Conservation (phyloP, 2,329 filamentous ascomycete genomes). For the Beauveria caledonica region DNA sequence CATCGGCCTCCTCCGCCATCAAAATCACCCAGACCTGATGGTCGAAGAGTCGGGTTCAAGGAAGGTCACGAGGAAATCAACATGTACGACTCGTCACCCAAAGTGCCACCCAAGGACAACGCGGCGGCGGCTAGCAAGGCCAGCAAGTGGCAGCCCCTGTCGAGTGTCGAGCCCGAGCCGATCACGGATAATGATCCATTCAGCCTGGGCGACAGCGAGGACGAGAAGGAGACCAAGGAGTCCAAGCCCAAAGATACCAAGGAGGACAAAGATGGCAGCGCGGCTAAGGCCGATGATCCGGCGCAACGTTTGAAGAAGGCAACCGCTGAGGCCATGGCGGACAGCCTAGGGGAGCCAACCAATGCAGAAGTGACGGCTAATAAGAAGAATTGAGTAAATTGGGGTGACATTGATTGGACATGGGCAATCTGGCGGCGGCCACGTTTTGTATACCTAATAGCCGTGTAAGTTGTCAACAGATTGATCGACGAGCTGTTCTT, state of each 20-base stretch:
- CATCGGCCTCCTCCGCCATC: slow-evolving; percentile 61
- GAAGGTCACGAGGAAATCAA: slow-evolving; percentile 68
- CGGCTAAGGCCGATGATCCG: slow-evolving; percentile 43
- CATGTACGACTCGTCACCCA: slow-evolving; percentile 61
- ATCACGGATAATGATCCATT: slow-evolving; percentile 92
- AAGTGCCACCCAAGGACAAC: slow-evolving; percentile 43
- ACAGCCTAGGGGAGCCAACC: slow-evolving; percentile 38
- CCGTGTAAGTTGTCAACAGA: slow-evolving; percentile 7
- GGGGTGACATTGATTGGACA: background rate
- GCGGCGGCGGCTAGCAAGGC: slow-evolving; percentile 46
- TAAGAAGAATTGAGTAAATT: slow-evolving; percentile 24
- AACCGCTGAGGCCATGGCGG: slow-evolving; percentile 52
- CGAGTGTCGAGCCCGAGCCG: slow-evolving; percentile 70
- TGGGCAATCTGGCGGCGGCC: background rate
- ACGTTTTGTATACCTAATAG: slow-evolving; percentile 9
- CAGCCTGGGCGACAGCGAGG: slow-evolving; percentile 90
- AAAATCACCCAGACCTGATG: slow-evolving; percentile 42
- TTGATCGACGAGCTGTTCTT: slow-evolving; percentile 1
- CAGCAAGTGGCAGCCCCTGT: slow-evolving; percentile 97
- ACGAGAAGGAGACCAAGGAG: slow-evolving; percentile 61
- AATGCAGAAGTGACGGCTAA: slow-evolving; percentile 23
- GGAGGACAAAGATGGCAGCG: slow-evolving; percentile 48
- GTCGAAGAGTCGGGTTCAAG: slow-evolving; percentile 49
- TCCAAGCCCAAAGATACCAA: slow-evolving; percentile 43
- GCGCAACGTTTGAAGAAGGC: slow-evolving; percentile 57